phyloP scores from a whole-genome alignment of 495 filamentous ascomycete genomes.

The Cladorrhinum samala region DNA sequence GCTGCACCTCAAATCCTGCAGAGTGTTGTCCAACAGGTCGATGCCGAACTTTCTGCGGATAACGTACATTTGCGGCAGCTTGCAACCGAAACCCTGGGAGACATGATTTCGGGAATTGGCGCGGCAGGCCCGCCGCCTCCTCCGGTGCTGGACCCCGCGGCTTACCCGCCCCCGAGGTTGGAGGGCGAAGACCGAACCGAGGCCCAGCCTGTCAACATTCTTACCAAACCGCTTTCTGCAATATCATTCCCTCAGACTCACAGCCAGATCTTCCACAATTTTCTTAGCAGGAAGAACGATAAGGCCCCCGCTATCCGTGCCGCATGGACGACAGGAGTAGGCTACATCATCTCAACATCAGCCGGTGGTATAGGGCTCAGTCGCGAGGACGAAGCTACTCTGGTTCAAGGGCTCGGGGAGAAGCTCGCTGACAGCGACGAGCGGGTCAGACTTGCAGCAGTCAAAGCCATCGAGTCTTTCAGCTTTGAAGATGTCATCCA shows the following conservation, averaged over 20 bases:
- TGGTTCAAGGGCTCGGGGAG: conserved; percentile 66
- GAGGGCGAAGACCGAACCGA: conserved; percentile 47
- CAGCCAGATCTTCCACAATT: conserved; percentile 67
- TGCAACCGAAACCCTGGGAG: conserved; percentile 88
- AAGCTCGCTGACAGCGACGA: conserved; percentile 88
- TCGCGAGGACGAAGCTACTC: conserved; percentile 62
- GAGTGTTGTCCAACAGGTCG: conserved; percentile 90
- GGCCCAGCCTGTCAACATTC: conserved; percentile 47
- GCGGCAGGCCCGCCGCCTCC: conserved; percentile 75
- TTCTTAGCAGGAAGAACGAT: conserved; percentile 76
- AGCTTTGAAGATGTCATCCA: conserved; percentile 69
- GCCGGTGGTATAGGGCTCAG: conserved; percentile 81
- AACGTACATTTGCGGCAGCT: conserved; percentile 78
- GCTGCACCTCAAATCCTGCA: conserved; percentile 82
- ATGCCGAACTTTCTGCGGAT: conserved; percentile 86
- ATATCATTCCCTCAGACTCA: conserved; percentile 80
- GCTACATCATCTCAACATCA: conserved; percentile 72
- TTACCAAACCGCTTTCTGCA: conserved; percentile 72
- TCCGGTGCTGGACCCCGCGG: conserved; percentile 66
- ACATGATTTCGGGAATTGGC: conserved; percentile 87
- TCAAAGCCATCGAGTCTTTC: conserved; percentile 72
- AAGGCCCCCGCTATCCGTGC: conserved; percentile 73
- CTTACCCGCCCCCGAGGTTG: conserved; percentile 70
- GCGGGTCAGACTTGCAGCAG: conserved; percentile 78
- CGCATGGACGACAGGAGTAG: conserved; percentile 78